A percentile compares a stretch with the other conserved stretches of the same genome.
phyloP scores from a whole-genome alignment of 2,329 filamentous ascomycete species.

The Clonostachys solani region DNA sequence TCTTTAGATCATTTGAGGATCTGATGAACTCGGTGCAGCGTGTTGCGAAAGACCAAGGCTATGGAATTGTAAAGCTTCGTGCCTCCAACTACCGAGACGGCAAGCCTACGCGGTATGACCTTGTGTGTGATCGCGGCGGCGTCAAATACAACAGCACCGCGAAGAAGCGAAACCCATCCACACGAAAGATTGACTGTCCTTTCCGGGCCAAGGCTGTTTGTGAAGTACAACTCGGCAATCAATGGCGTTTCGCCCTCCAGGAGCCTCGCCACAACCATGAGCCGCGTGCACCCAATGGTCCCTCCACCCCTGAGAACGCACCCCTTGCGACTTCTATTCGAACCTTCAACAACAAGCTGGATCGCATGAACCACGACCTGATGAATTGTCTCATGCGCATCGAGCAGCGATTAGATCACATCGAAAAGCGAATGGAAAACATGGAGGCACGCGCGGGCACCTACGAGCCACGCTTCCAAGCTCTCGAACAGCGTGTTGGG shows the following conservation, averaged over 20 bases:
- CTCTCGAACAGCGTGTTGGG: conserved; percentile 34
- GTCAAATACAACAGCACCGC: conserved; percentile 63
- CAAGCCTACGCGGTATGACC: conserved; percentile 58
- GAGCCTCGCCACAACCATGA: conserved; percentile 59
- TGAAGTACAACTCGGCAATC: conserved; percentile 57
- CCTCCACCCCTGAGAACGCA: conserved; percentile 52
- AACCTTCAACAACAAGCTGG: conserved; percentile 55
- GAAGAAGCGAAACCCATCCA: conserved; percentile 60
- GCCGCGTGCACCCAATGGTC: conserved; percentile 48
- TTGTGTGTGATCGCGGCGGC: conserved; percentile 59
- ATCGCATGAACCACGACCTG: conserved; percentile 54
- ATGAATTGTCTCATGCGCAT: conserved; percentile 46
- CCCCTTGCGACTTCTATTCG: conserved; percentile 54
- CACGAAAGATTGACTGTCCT: conserved; percentile 60
- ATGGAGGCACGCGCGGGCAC: conserved; percentile 40
- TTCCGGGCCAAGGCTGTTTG: conserved; percentile 62
- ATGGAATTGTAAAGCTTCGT: conserved; percentile 58
- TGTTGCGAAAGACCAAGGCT: conserved; percentile 58
- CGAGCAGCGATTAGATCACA: conserved; percentile 41
- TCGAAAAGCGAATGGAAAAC: conserved; percentile 51
- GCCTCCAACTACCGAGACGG: conserved; percentile 61
- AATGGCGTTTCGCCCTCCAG: conserved; percentile 61
- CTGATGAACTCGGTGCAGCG: conserved; percentile 53
- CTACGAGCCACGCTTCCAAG: conserved; percentile 39
- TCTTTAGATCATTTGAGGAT: conserved; percentile 56